These are phyloP conservation scores for Nothophoma quercina DNA, from an alignment of 2,329 filamentous ascomycete genomes.

Conservation along the genomic window DNA sequence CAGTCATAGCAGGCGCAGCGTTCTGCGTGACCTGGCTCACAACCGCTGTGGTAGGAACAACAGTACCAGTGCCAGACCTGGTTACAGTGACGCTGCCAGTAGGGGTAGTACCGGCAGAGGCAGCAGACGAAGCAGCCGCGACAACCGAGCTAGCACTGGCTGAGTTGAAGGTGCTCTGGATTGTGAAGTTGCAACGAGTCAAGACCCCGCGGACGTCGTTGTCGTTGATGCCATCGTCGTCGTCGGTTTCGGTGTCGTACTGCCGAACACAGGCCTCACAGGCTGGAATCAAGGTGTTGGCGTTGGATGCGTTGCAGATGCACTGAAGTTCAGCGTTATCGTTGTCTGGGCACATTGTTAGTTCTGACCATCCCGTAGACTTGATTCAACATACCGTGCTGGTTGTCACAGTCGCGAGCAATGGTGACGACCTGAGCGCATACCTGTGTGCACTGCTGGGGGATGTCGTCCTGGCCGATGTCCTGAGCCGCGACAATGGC, in stretches of 20 bases:
- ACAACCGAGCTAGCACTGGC: conserved; percentile 21
- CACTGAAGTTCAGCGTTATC: conserved; percentile 36
- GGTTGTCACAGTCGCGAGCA: conserved; percentile 34
- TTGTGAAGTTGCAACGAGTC: conserved; percentile 39
- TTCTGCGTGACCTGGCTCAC: conserved; percentile 5
- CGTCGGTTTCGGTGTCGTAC: conserved; percentile 29
- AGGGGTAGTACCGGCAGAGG: conserved; percentile 10
- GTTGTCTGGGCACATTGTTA: conserved; percentile 19
- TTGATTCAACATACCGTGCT: conserved; percentile 23
- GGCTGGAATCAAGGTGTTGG: conserved; percentile 32
- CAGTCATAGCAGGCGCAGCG: conserved; percentile 24
- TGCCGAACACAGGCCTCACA: conserved; percentile 43
- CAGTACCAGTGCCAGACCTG: conserved; percentile 14
- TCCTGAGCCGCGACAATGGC: conserved; percentile 35
- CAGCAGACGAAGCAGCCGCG: conserved; percentile 8
- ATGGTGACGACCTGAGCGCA: conserved; percentile 36
- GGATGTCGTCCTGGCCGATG: conserved; percentile 42
- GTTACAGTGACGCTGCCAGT: conserved; percentile 5
- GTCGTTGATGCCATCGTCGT: conserved; percentile 23
- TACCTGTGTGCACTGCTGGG: conserved; percentile 36
- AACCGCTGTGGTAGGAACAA: conserved; percentile 2
- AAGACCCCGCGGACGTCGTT: conserved; percentile 41
- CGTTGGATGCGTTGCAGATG: conserved; percentile 38
- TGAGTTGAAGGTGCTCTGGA: conserved; percentile 32
- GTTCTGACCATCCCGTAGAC: background rate